Evolutionary conservation across 2,329 filamentous ascomycete genomes (phyloP).

Genomic region (Plenodomus lindquistii): DNA sequence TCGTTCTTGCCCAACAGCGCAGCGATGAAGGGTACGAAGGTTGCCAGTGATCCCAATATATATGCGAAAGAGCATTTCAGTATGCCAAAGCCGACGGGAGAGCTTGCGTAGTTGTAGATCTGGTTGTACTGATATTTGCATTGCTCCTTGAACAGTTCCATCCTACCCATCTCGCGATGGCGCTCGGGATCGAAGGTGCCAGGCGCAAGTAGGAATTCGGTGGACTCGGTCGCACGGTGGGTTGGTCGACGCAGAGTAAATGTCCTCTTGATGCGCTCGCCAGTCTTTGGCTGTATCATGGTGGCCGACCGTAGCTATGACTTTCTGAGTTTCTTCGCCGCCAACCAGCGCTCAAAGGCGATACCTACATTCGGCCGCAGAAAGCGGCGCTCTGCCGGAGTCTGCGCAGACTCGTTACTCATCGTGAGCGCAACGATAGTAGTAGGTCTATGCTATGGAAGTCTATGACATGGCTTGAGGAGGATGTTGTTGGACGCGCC

Average conservation of each 20-base stretch:
- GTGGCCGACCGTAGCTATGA: slow-evolving; percentile 76
- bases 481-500: slow-evolving; percentile 2
- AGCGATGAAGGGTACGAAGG: slow-evolving; percentile 76
- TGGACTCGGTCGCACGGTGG: slow-evolving; percentile 49
- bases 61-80: slow-evolving; percentile 93
- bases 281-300: slow-evolving; percentile 83
- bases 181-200: slow-evolving; percentile 32
- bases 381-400: slow-evolving; percentile 40
- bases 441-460: background rate
- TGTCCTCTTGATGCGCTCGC: slow-evolving; percentile 78
- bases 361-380: slow-evolving; percentile 42
- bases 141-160: slow-evolving; percentile 40
- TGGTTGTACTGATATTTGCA: slow-evolving; percentile 34
- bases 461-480: background rate
- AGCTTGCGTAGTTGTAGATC: slow-evolving; percentile 65
- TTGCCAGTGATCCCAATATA: slow-evolving; percentile 81
- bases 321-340: slow-evolving; percentile 12
- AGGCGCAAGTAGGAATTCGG: slow-evolving; percentile 47
- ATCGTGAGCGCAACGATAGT: slow-evolving; percentile 16
- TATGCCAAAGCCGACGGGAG: slow-evolving; percentile 76
- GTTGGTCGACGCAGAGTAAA: slow-evolving; percentile 68
- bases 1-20: slow-evolving; percentile 78
- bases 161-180: slow-evolving; percentile 36
- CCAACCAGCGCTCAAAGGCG: slow-evolving; percentile 1
- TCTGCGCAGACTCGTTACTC: slow-evolving; percentile 34